Percentiles rank a stretch among this genome's conserved stretches.
Conservation (phyloP, 2,329 filamentous ascomycete species). For the Aspergillus melleus region DNA sequence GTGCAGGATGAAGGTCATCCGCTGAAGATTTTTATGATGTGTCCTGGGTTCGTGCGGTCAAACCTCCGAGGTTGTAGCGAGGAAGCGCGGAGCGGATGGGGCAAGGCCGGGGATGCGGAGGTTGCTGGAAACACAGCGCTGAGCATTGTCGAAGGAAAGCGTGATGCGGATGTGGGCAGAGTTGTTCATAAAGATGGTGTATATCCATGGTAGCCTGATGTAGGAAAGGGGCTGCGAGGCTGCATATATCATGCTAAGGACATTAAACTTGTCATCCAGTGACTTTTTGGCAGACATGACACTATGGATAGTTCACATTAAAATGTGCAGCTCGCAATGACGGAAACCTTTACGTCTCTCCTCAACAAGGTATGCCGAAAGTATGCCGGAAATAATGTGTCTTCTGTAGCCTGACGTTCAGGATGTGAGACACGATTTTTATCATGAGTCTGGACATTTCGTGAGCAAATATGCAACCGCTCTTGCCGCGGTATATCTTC, state of each 20-base stretch:
- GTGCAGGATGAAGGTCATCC: not conserved
- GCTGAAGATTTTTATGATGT: slow-evolving; percentile 23
- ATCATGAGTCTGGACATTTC: no score
- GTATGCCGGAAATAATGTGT: no score
- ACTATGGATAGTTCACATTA: no score
- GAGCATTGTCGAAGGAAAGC: slow-evolving; percentile 27
- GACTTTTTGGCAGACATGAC: no score
- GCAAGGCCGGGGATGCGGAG: slow-evolving; percentile 24
- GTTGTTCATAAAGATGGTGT: slow-evolving; percentile 5
- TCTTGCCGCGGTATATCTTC: no score
- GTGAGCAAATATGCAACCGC: no score
- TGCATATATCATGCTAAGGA: not conserved
- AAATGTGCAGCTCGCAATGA: no score
- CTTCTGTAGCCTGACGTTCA: no score
- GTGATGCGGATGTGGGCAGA: slow-evolving; percentile 30
- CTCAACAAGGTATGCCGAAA: no score
- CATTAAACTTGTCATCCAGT: no score
- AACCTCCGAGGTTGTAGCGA: slow-evolving; percentile 27
- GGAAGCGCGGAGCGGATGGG: slow-evolving; percentile 19
- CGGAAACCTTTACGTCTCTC: no score
- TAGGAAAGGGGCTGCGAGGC: not conserved
- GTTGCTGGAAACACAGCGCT: slow-evolving; percentile 25
- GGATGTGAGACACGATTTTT: no score
- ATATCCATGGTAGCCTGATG: not conserved
- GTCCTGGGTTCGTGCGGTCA: slow-evolving; percentile 31